Percentiles rank a stretch among this genome's conserved stretches.
Evolutionary conservation across 306 rosid genomes (phyloP).

Genomic region (Trifolium dubium): DNA sequence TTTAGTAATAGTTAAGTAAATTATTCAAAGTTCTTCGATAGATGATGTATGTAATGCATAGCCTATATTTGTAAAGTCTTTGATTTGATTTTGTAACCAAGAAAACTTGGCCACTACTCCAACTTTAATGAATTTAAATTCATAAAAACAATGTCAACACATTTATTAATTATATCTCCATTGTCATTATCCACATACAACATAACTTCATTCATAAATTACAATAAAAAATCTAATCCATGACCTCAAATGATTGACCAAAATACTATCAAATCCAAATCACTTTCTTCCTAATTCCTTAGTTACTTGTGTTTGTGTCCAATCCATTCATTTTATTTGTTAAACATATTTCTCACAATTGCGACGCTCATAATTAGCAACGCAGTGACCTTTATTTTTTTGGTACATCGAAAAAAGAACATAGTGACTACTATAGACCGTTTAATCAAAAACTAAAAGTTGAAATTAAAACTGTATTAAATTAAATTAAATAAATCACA

Average conservation of each 20-base stretch:
- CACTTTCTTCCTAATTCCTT: not conserved
- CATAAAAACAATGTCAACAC: not conserved
- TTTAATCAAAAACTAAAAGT: too few relatives aligned
- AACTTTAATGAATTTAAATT: not conserved
- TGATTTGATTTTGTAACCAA: not conserved
- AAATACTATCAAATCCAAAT: not conserved
- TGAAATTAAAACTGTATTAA: too few relatives aligned
- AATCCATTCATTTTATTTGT: not conserved
- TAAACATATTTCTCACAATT: too few relatives aligned
- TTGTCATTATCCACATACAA: not conserved
- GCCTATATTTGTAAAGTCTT: not conserved
- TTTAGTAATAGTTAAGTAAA: too few relatives aligned
- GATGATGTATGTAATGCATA: too few relatives aligned
- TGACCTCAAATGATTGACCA: not conserved
- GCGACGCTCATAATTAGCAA: too few relatives aligned
- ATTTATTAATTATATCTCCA: not conserved
- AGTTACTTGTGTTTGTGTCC: constrained; percentile 16
- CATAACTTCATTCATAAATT: not conserved
- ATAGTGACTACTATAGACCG: too few relatives aligned
- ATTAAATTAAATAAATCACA: too few relatives aligned
- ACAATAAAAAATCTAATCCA: not conserved
- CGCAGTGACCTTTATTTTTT: too few relatives aligned
- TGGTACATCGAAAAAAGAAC: too few relatives aligned
- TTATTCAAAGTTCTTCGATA: too few relatives aligned
- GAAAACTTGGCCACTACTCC: not conserved